Evolutionary conservation across 192 early-diverging fungal species (phyloP), one percentile per base, ranked within the genome.

Genomic region (Gonapodya prolifera): DNA sequence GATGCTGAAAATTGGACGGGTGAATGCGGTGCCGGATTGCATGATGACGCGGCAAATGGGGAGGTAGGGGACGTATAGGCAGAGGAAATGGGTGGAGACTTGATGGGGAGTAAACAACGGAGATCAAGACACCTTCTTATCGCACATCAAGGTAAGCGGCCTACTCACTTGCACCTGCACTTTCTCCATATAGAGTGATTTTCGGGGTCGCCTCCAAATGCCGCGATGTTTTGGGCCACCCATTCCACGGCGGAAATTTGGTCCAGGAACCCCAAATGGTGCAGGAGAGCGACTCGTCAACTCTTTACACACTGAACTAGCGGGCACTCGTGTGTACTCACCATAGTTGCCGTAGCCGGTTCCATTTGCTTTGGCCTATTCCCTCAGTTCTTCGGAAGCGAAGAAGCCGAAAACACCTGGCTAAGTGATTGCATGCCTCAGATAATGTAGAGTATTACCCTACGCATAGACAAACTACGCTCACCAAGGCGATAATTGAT

Each of bases 401-500:
- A 16, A 61, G 23, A 61, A 61, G 8, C 45, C 45, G 8, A 61
- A 23, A 16, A 61, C 23, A 61, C 45, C 45, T 61, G 45, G 45
- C 8, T n/a, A n/a, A n/a, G n/a, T n/a, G 23, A 16, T 61, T 23
- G 23, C 8, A 61, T 23, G 23, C 45, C 8, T 61, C 45, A 61
- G 8, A 61, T 61, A 8, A 61, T 61, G n/a, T 23, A 61, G 8
- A 61, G 8, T 23, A 8, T 61, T 61, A 16, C 23, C 8, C 23
- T 61, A 30, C 8, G 78, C 77, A 17, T 1, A 73, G 75, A 35
- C 71, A 31, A 34, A 16, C 23, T 23, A 61, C 45, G 45, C 45
- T 82, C 78, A 0, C 89, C 89, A 0, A 90, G 70, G 34, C 89
- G 86, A 75, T 91, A 91, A 71, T 89, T 89, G 70, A 89, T 79